Percentiles rank a stretch among this genome's conserved stretches.
Conservation (phyloP, 306 rosid genomes). For the Lupinus albus region DNA sequence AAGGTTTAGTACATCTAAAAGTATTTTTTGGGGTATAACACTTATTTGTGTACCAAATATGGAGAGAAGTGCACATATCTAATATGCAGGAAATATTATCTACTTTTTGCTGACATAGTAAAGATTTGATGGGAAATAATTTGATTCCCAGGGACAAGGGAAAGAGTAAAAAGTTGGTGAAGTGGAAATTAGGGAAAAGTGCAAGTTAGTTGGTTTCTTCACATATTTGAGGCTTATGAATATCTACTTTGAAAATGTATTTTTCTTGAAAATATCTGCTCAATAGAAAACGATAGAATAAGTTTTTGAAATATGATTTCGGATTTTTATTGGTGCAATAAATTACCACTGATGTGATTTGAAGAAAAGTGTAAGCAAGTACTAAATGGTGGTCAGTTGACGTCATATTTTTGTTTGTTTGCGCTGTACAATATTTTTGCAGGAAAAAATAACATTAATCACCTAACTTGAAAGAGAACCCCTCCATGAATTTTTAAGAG, state of each 20-base stretch:
- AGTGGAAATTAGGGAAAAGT: too few species aligned
- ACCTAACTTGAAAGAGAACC: not conserved
- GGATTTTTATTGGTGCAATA: not conserved
- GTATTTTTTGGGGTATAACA: too few species aligned
- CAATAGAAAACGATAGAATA: not conserved
- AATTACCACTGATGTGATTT: constrained; percentile 12
- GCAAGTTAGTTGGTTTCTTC: constrained; percentile 19
- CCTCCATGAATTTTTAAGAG: not conserved
- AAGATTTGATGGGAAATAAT: too few species aligned
- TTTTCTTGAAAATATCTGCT: constrained; percentile 6
- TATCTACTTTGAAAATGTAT: not conserved
- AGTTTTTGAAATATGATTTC: not conserved
- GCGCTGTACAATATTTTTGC: not conserved
- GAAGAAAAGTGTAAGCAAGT: constrained; percentile 31
- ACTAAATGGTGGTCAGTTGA: constrained; percentile 24
- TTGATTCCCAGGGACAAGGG: too few species aligned
- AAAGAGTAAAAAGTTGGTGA: too few species aligned
- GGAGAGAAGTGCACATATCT: too few species aligned
- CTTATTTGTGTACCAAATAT: too few species aligned
- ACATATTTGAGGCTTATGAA: constrained; percentile 12
- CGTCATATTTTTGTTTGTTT: not conserved
- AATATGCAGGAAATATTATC: too few species aligned
- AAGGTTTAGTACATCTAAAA: too few species aligned
- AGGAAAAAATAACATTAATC: not conserved
- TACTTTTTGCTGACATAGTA: too few species aligned